A percentile compares a stretch with the other conserved stretches of the same genome.
These are phyloP conservation scores for Auricularia auricula-judae DNA, from an alignment of 768 basidiomycete genomes.

Conservation along the genomic window DNA sequence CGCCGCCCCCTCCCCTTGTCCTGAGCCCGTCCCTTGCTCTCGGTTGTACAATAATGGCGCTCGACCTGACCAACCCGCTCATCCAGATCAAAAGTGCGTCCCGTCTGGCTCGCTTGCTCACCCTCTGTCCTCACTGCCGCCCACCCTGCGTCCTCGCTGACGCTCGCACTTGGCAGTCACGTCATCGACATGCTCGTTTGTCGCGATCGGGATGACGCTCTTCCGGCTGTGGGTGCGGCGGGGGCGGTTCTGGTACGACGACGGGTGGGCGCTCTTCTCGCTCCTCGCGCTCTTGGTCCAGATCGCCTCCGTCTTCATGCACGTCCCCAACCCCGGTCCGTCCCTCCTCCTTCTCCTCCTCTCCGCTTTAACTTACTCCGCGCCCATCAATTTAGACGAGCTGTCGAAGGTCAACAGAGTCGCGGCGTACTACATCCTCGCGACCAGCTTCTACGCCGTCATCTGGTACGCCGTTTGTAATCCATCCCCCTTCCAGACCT, in stretches of 20 bases:
- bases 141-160: neutral
- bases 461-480: neutral
- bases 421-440: conserved; percentile 4
- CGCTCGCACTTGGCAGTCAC: neutral
- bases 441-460: conserved; percentile 3
- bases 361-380: too few species aligned
- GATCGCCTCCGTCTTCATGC: neutral
- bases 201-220: neutral
- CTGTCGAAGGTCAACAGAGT: neutral
- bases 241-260: neutral
- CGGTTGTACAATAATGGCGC: neutral
- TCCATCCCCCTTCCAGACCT: neutral
- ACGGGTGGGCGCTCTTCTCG: conserved; percentile 1
- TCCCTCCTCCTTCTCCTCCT: neutral
- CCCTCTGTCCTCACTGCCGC: too few species aligned
- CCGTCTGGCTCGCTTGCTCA: neutral
- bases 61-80: neutral
- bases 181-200: neutral
- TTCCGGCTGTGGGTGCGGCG: neutral
- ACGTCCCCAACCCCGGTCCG: neutral
- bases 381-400: neutral
- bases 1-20: too few species aligned
- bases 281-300: neutral
- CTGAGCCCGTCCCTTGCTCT: too few species aligned
- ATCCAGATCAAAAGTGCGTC: neutral